Percentiles rank a stretch among this genome's conserved stretches.
Evolutionary conservation across 164 flowering plant species (phyloP).

Genomic region (Kalanchoe fedtschenkoi): DNA sequence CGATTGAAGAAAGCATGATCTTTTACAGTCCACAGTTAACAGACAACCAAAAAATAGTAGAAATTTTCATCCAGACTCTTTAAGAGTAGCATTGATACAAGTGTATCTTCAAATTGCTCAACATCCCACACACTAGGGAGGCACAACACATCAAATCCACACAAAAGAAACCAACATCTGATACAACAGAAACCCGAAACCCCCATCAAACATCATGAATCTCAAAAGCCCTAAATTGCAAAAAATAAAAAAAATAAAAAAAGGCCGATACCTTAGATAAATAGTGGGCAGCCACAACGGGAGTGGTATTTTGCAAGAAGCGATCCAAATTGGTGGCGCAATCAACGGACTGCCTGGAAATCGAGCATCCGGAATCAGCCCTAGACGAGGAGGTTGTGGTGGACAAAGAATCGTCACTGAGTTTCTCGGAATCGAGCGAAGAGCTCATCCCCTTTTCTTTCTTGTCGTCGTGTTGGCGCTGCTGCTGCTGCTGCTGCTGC

Average conservation of each 20-base stretch:
- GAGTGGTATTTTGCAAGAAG: conserved; percentile 31
- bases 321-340: conserved; percentile 31
- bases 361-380: conserved; percentile 9
- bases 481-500: conserved; percentile 11
- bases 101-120: too few species aligned
- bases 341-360: neutral
- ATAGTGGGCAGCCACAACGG: conserved; percentile 22
- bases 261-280: conserved; percentile 21
- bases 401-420: conserved; percentile 13
- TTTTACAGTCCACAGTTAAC: too few species aligned
- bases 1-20: too few species aligned
- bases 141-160: neutral
- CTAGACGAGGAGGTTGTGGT: conserved; percentile 6
- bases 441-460: neutral
- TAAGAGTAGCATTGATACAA: too few species aligned
- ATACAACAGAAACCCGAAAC: neutral
- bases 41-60: too few species aligned
- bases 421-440: conserved; percentile 9
- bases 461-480: neutral
- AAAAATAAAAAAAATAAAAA: too few species aligned
- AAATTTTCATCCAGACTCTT: too few species aligned
- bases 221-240: neutral
- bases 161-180: neutral
- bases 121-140: too few species aligned
- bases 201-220: neutral